These are phyloP conservation scores for Crotalaria pallida DNA, from an alignment of 306 rosid species.

Conservation along the genomic window DNA sequence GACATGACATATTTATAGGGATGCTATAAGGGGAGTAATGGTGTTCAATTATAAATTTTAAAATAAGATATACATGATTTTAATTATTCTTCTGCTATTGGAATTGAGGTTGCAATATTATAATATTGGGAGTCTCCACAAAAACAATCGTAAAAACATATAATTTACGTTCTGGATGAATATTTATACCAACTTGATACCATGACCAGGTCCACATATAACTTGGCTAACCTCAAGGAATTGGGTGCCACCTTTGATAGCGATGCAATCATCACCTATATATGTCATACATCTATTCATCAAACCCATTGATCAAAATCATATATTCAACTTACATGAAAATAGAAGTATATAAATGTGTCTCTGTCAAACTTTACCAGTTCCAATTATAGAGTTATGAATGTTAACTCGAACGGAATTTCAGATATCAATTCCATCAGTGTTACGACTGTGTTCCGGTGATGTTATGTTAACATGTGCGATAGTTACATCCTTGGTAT, in stretches of 20 bases:
- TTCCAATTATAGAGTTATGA: neutral
- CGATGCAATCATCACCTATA: constrained; percentile 52
- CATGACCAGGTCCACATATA: constrained; percentile 51
- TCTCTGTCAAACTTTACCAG: neutral
- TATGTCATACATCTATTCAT: neutral
- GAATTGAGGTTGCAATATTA: no score
- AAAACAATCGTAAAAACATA: no score
- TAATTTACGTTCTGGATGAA: neutral
- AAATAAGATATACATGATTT: neutral
- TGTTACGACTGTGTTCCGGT: constrained; percentile 3
- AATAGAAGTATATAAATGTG: neutral
- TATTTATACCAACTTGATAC: constrained; percentile 41
- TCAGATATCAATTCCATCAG: constrained; percentile 28
- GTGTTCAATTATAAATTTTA: neutral
- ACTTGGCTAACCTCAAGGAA: constrained; percentile 15
- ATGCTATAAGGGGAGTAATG: neutral
- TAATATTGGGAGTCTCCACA: no score
- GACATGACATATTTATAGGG: neutral
- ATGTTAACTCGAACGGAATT: neutral
- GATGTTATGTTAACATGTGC: neutral
- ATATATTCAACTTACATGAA: neutral
- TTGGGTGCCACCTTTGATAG: constrained; percentile 30
- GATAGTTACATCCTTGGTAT: constrained; percentile 10
- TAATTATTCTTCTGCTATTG: no score
- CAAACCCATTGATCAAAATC: neutral